Conservation (phyloP, 495 filamentous ascomycete species). For the Pyronema domesticum region DNA sequence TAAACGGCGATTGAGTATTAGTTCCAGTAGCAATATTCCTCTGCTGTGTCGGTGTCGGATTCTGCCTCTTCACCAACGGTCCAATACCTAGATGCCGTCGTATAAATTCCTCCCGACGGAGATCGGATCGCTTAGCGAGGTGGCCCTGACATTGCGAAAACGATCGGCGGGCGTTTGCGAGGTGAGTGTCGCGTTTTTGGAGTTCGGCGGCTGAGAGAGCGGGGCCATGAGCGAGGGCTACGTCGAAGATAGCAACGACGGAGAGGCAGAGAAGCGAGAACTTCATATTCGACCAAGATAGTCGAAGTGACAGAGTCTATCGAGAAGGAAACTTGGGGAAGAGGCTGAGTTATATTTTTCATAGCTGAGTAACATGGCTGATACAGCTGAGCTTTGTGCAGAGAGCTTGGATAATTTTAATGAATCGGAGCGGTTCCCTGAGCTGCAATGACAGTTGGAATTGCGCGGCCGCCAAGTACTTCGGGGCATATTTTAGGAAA, state of each 20-base stretch:
- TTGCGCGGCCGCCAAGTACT: no score
- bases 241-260: not conserved
- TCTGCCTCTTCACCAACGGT: not conserved
- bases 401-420: no score
- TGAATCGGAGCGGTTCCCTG: no score
- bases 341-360: no score
- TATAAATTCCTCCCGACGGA: not conserved
- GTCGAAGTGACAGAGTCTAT: no score
- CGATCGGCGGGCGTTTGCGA: not conserved
- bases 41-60: not conserved
- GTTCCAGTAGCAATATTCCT: slow-evolving; percentile 1
- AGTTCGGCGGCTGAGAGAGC: not conserved
- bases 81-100: not conserved
- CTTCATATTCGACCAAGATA: no score
- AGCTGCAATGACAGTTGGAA: no score
- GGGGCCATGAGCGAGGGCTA: not conserved
- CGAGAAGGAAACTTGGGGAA: no score
- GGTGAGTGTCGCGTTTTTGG: not conserved
- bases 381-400: no score
- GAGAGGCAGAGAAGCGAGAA: not conserved
- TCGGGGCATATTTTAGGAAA: no score
- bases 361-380: no score
- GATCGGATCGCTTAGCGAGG: not conserved
- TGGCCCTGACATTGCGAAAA: not conserved
- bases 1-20: slow-evolving; percentile 4